Evolutionary conservation across 805 yeast species (phyloP).

Genomic region (Saturnispora galanensis): DNA sequence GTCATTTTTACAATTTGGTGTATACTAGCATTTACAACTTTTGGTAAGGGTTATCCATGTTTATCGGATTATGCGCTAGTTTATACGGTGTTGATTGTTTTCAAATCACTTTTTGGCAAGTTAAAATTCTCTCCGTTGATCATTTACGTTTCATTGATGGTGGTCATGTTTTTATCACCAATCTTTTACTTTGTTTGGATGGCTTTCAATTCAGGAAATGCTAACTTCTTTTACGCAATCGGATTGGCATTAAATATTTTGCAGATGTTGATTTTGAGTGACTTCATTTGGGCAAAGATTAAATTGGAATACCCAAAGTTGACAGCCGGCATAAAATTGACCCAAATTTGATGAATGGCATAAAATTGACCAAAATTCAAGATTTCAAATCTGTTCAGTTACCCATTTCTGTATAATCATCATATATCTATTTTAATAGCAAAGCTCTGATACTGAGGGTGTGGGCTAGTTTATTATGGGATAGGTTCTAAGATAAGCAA

Average conservation of each 20-base stretch:
- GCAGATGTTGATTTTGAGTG: constrained; percentile 57
- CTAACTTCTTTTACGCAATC: constrained; percentile 93
- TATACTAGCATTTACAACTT: constrained; percentile 34
- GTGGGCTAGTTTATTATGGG: neutral
- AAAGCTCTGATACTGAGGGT: neutral
- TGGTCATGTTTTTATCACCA: constrained; percentile 57
- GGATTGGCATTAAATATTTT: constrained; percentile 72
- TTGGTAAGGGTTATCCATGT: constrained; percentile 80
- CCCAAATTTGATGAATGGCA: constrained; percentile 30
- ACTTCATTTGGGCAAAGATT: constrained; percentile 73
- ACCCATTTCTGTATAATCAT: neutral
- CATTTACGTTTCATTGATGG: constrained; percentile 19
- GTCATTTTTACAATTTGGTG: constrained; percentile 30
- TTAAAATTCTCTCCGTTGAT: constrained; percentile 24
- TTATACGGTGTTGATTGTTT: constrained; percentile 24
- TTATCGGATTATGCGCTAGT: constrained; percentile 57
- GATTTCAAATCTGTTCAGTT: neutral
- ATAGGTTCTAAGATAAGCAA: no score
- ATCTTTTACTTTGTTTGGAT: constrained; percentile 93
- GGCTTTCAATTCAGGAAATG: constrained; percentile 85
- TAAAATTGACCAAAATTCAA: neutral
- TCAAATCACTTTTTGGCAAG: constrained; percentile 20
- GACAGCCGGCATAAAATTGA: constrained; percentile 29
- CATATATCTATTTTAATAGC: no score
- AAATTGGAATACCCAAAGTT: constrained; percentile 46